Base-by-base conservation (phyloP, 2,329 filamentous ascomycete genomes). In the Colletotrichum noveboracense region DNA sequence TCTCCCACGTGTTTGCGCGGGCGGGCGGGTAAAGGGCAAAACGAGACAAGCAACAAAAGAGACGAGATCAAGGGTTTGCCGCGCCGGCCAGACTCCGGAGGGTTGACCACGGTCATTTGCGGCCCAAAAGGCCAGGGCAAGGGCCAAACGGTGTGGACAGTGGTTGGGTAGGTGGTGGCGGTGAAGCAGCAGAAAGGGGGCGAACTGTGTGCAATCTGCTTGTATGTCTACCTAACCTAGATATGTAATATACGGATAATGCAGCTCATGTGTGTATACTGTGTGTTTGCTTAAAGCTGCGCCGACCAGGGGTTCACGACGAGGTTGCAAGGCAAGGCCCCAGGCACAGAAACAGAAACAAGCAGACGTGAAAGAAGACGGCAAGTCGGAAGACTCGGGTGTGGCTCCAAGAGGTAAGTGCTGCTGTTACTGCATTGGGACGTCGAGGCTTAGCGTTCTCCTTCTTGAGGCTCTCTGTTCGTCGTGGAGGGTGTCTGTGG, bases 381-480 rank as follows among this genome's bases (percentile, higher is more conserved):
- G 28, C 34, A 48, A 34, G 43, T 21, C 62, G 52, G 52, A 34
- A 67, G 34, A 71, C n/a, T 71, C 62, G 70, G 70, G 70, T 32
- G 62, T 66, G 62, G 62, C 38, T 55, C 62, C 32, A 52, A 34
- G 18, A 71, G 58, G 38, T 18, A 30, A 30, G 16, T 30, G 69
- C 32, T 58, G 73, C 56, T 58, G 43, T 10, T 30, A 52, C 48
- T 58, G 73, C 64, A 64, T 73, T 52, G 34, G 55, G 32, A 48
- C n/a, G 69, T 58, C 62, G 71, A 16, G 43, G 43, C 55, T 60
- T 67, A 60, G 64, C 64, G 64, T 30, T 32, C 32, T 52, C 24
- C 73, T 65, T 26, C 56, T 73, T 68, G 70, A 72, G 64, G 73
- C 73, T 75, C 58, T 58, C 73, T 38, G 18, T 64, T 72, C 61